Evolutionary conservation across 768 basidiomycete genomes (phyloP).

Genomic region (Panus rudis): DNA sequence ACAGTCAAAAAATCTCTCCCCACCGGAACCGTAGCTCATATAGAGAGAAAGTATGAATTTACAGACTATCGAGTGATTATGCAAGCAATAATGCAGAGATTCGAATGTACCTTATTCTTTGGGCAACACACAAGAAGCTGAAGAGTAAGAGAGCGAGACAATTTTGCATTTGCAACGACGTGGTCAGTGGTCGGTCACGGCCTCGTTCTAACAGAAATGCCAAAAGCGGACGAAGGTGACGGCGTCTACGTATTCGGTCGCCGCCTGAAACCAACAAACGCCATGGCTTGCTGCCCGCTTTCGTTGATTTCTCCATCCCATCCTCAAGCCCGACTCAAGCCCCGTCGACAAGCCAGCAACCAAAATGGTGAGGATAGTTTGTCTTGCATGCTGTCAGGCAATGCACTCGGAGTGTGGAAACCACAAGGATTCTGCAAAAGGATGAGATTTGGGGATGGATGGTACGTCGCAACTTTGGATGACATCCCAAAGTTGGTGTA

Average conservation of each 20-base stretch:
- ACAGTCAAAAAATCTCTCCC: too few relatives aligned
- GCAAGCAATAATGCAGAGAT: neutral
- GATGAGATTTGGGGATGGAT: constrained; percentile 10
- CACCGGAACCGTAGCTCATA: neutral
- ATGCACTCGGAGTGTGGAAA: constrained; percentile 6
- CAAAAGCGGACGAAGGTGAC: too few relatives aligned
- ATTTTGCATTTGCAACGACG: neutral
- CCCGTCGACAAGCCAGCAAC: constrained; percentile 12
- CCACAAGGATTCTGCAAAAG: neutral
- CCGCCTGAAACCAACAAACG: too few relatives aligned
- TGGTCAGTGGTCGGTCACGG: neutral
- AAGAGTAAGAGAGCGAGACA: neutral
- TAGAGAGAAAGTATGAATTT: neutral
- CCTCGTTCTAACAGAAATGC: neutral
- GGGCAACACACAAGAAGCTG: neutral
- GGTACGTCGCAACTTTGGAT: constrained; percentile 14
- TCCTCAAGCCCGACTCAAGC: constrained; percentile 4
- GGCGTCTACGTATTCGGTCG: too few relatives aligned
- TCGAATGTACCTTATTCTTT: neutral
- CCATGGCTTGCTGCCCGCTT: neutral
- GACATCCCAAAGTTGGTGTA: constrained; percentile 3
- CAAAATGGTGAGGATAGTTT: constrained; percentile 12
- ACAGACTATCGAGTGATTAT: neutral
- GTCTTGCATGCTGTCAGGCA: neutral
- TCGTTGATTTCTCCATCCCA: neutral